Conservation (phyloP, 2,329 filamentous ascomycete genomes). For the Claviceps quebecensis region DNA sequence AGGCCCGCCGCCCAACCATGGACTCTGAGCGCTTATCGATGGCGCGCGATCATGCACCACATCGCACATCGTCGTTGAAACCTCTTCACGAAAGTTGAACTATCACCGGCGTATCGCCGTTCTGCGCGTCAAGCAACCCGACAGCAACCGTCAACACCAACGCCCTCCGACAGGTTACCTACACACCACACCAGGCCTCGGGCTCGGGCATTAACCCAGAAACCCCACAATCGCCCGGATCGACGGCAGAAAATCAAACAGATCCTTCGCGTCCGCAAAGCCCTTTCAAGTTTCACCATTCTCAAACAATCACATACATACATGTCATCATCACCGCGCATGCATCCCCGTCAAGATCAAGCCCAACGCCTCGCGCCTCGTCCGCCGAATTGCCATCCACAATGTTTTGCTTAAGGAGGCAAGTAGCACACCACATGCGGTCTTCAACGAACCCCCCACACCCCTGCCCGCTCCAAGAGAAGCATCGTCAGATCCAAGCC, state of each 20-base stretch:
- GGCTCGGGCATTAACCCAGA: not conserved
- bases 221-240: not conserved
- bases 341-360: not conserved
- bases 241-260: not conserved
- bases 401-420: slow-evolving; percentile 54
- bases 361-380: not conserved
- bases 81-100: not conserved
- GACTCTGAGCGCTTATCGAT: no score
- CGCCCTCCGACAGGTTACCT: not conserved
- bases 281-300: not conserved
- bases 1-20: no score
- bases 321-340: not conserved
- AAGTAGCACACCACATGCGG: slow-evolving; percentile 2
- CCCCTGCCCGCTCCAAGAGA: not conserved
- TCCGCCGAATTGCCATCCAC: not conserved
- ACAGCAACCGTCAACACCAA: not conserved
- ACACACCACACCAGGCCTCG: not conserved
- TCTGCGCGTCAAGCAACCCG: not conserved
- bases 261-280: not conserved
- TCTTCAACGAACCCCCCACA: not conserved
- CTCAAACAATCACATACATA: not conserved
- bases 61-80: not conserved
- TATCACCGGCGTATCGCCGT: not conserved
- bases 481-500: not conserved
- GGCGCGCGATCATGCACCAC: no score